Evolutionary conservation across 2,329 filamentous ascomycete genomes (phyloP).

Genomic region (Cladosporium velox): DNA sequence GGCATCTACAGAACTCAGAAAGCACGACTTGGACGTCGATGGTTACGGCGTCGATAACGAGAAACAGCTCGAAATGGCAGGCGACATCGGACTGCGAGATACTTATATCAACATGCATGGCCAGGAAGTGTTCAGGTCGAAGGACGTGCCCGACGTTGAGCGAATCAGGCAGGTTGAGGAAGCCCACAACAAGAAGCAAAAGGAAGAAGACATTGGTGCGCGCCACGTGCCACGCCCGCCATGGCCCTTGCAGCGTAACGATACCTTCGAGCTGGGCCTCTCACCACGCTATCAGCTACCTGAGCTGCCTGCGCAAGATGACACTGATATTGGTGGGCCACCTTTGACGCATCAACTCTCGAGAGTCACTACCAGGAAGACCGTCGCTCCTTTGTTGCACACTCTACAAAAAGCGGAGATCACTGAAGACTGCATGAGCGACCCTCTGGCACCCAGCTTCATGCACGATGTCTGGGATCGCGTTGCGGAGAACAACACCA

Average conservation of each 20-base stretch:
- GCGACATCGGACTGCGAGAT: constrained; percentile 35
- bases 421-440: constrained; percentile 89
- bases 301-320: constrained; percentile 68
- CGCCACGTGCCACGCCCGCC: constrained; percentile 34
- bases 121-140: constrained; percentile 70
- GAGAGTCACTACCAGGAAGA: constrained; percentile 46
- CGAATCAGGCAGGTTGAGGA: constrained; percentile 42
- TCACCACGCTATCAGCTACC: constrained; percentile 69
- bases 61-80: constrained; percentile 45
- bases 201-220: constrained; percentile 36
- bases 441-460: constrained; percentile 80
- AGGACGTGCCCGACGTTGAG: constrained; percentile 64
- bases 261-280: constrained; percentile 68
- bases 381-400: constrained; percentile 41
- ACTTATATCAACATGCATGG: constrained; percentile 60
- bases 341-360: constrained; percentile 58
- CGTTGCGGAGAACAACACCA: constrained; percentile 91
- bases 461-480: constrained; percentile 85
- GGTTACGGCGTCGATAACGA: constrained; percentile 78
- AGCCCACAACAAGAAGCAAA: constrained; percentile 20
- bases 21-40: constrained; percentile 73
- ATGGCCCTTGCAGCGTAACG: constrained; percentile 51
- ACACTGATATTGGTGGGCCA: constrained; percentile 80
- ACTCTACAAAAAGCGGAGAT: constrained; percentile 75
- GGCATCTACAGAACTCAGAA: neutral